These are phyloP conservation scores for Vigna mungo DNA, from an alignment of 306 rosid genomes.

Conservation along the genomic window DNA sequence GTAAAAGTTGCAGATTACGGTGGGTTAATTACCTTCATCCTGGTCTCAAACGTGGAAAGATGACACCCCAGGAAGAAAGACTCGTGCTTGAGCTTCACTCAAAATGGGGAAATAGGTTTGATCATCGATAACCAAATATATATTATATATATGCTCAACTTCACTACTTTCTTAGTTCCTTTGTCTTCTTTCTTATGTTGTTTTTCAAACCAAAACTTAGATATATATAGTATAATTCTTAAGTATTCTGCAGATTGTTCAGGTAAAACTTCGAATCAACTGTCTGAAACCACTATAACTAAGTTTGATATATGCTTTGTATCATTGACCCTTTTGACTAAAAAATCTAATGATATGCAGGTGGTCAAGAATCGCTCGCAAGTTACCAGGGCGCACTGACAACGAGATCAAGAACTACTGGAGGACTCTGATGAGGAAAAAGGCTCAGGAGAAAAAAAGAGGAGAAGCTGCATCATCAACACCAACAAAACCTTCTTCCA, in stretches of 20 bases:
- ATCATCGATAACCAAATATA: constrained; percentile 25
- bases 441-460: constrained; percentile 77
- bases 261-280: background rate
- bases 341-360: constrained; percentile 46
- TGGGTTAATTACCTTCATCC: constrained; percentile 99
- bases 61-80: constrained; percentile 89
- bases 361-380: constrained; percentile 96
- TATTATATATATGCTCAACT: background rate
- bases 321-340: background rate
- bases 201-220: no score
- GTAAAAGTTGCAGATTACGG: constrained; percentile 93
- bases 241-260: background rate
- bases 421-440: constrained; percentile 95
- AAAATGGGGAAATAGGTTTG: constrained; percentile 97
- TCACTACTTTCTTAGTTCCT: background rate
- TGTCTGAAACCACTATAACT: no score
- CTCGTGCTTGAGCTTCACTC: constrained; percentile 89
- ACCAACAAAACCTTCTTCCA: constrained; percentile 48
- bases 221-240: no score
- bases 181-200: background rate
- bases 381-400: constrained; percentile 94
- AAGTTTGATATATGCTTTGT: background rate
- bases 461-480: constrained; percentile 34
- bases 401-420: constrained; percentile 96
- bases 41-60: constrained; percentile 90